These are phyloP conservation scores for Hevea brasiliensis DNA, from an alignment of 345 rosid genomes.

Conservation along the genomic window DNA sequence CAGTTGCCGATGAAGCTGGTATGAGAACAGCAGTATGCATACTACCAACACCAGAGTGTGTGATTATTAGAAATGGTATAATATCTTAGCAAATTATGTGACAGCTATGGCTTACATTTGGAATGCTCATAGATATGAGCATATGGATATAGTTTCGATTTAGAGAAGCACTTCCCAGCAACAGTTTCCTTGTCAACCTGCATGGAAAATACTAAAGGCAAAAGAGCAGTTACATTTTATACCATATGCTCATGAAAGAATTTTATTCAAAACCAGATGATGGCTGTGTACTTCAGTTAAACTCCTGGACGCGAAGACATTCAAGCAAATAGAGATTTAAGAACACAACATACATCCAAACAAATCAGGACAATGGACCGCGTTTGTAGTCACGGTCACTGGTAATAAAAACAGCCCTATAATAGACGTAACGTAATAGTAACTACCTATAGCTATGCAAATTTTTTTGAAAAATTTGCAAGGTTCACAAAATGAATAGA, in stretches of 20 bases:
- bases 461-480: too few relatives aligned
- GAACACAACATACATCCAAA: not conserved
- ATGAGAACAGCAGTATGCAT: slow-evolving; percentile 70
- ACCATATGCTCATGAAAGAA: not conserved
- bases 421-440: too few relatives aligned
- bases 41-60: slow-evolving; percentile 46
- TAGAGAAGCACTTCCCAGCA: slow-evolving; percentile 50
- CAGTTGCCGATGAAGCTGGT: slow-evolving; percentile 69
- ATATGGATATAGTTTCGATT: slow-evolving; percentile 57
- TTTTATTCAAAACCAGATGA: not conserved
- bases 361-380: too few relatives aligned
- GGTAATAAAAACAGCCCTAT: too few relatives aligned
- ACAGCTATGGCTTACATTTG: slow-evolving; percentile 55
- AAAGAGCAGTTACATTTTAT: slow-evolving; percentile 5
- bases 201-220: slow-evolving; percentile 41
- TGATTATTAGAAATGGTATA: slow-evolving; percentile 15
- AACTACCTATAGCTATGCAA: too few relatives aligned
- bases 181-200: slow-evolving; percentile 58
- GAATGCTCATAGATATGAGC: slow-evolving; percentile 67
- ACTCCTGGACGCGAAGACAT: not conserved
- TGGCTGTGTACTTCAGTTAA: not conserved
- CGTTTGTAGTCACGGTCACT: too few relatives aligned
- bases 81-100: not conserved
- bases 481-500: too few relatives aligned
- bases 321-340: not conserved